Evolutionary conservation across 306 rosid genomes (phyloP).

Genomic region (apple (Malus domestica)): DNA sequence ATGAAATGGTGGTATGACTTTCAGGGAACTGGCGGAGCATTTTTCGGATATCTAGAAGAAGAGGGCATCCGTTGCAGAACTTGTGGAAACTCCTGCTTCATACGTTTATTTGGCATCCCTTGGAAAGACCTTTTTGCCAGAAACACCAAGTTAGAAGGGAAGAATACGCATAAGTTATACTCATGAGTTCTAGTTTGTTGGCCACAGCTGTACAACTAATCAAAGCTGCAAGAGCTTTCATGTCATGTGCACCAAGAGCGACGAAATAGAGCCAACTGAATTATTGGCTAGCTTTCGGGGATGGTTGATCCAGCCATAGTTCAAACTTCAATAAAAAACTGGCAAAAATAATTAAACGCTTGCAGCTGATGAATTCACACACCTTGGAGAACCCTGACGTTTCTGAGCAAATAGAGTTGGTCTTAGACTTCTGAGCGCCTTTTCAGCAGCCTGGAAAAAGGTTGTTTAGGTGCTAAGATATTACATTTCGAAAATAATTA

Average conservation of each 20-base stretch:
- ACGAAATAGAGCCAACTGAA: background rate
- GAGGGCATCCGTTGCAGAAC: slow-evolving; percentile 60
- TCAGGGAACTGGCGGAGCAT: slow-evolving; percentile 87
- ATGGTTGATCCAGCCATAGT: background rate
- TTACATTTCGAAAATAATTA: background rate
- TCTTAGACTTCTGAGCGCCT: slow-evolving; percentile 77
- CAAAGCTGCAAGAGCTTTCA: background rate
- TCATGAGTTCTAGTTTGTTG: background rate
- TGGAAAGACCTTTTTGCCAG: slow-evolving; percentile 43
- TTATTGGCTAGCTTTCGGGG: background rate
- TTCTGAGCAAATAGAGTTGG: slow-evolving; percentile 48
- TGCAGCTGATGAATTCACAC: slow-evolving; percentile 12
- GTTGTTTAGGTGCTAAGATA: slow-evolving; percentile 16
- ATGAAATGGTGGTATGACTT: slow-evolving; percentile 18
- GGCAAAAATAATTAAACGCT: background rate
- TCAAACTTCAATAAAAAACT: background rate
- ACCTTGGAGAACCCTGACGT: slow-evolving; percentile 84
- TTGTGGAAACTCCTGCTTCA: slow-evolving; percentile 76
- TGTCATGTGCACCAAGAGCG: background rate
- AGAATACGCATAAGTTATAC: background rate
- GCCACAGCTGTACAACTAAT: background rate
- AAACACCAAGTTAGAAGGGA: slow-evolving; percentile 4
- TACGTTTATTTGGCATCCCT: slow-evolving; percentile 65
- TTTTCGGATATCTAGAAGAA: slow-evolving; percentile 71
- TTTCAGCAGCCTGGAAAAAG: slow-evolving; percentile 69